Evolutionary conservation across 805 yeast genomes (phyloP), one percentile per base, ranked within the genome.

Genomic region (Teunomyces tritomae): DNA sequence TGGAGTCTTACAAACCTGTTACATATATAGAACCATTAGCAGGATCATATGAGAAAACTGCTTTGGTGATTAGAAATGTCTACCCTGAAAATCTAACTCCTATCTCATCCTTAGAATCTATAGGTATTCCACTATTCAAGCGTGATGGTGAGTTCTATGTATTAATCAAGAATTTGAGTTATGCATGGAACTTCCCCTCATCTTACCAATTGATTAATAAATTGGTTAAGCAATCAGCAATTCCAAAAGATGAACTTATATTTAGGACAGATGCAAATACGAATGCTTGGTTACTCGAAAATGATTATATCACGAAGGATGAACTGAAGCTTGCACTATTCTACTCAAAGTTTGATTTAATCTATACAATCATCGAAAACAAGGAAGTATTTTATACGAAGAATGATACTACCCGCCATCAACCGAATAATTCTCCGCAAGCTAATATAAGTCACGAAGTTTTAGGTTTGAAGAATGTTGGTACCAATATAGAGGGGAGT

Each of bases 141-240:
- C 20, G n/a, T 28, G 46, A 26, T 36, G 28, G 26, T 26, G 28
- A 37, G 16, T 37, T 51, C 20, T 59, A 57, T 41, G 68, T 68
- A 2, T 53, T 73, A 32, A 39, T 68, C 10, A 61, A 63, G 39
- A 65, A 68, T 49, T 55, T 73, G 44, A 65, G 73, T 6, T 35
- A 28, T 26, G 45, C 63, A 8, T 72, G 74, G 73, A 67, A 65
- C 49, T 72, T 57, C 44, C 76, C 77, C 1, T 71, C 77, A 6
- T 66, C 76, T 3, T 72, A 73, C 49, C 78, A 73, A 52, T 48
- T 73, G 16, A 62, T 73, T 27, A 44, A 50, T n/a, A 59, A 58
- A 47, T 32, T 71, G 6, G 49, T 65, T 14, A 64, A 62, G 43
- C 45, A 50, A 5, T 50, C 64, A 0, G 49, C 54, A 4, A n/a